Evolutionary conservation across 2,329 filamentous ascomycete species (phyloP), one percentile per base, ranked within the genome.

Genomic region (Geosmithia flava): DNA sequence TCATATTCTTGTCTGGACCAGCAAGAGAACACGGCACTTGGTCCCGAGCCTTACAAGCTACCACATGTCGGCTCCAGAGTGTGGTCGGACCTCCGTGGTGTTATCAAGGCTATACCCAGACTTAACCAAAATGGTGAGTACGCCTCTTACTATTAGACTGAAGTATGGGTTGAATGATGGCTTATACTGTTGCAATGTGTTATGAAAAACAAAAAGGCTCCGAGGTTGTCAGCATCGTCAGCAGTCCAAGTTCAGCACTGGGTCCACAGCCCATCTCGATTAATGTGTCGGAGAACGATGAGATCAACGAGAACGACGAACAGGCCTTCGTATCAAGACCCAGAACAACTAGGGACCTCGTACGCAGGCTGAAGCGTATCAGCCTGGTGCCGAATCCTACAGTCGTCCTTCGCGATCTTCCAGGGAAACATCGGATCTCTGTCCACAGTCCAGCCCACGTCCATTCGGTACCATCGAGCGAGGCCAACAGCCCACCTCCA

Each of bases 11-110:
- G 13, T 13, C 17, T 23, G 13, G 42, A 45, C 17, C 29, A 45
- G n/a, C 46, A 42, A 23, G 46, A 42, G 20, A 47, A 42, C 17
- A 11, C n/a, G 17, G 39, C 15, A 11, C 10, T 30, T 30, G 39
- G 19, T 7, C 29, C 13, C 2, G 44, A 44, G 10, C 20, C n/a
- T 1, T 29, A 56, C 20, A 64, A 55, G 45, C 48, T 58, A n/a
- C 57, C 56, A 33, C 56, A 54, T 19, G 55, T 54, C 7, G 55
- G 58, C 33, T 59, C 62, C 11, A 60, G 53, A 33, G 61, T 64
- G 4, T 64, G 63, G 61, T 60, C 59, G 7, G 63, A 65, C 37
- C 59, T 67, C 20, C 57, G 61, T 3, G 56, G 56, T 15, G 64
- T 59, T 19, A 57, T 66, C 47, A 62, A 53, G 42, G 62, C 56